Conservation (phyloP, 352 stramenopile species). For the Elongisporangium senticosum region DNA sequence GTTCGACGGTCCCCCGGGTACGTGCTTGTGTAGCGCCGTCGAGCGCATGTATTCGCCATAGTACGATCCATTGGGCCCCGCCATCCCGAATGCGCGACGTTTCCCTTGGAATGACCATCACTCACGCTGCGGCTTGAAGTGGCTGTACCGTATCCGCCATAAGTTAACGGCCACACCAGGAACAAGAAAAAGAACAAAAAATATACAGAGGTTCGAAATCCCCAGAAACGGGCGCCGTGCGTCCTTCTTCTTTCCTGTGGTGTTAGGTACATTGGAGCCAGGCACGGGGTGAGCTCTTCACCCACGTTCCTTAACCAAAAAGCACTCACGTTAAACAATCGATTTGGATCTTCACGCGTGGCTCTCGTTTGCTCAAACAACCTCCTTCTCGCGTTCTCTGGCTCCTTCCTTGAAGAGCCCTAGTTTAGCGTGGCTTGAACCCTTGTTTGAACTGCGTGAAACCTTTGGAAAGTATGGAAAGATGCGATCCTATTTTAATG, state of each 20-base stretch:
- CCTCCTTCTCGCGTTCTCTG: background rate
- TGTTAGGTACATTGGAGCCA: background rate
- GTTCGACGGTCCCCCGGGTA: slow-evolving; percentile 15
- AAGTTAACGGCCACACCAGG: background rate
- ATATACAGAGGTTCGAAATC: background rate
- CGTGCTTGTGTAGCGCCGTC: slow-evolving; percentile 67
- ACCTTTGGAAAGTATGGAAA: background rate
- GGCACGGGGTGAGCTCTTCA: background rate
- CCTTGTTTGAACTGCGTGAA: background rate
- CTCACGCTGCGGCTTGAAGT: background rate
- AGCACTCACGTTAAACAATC: background rate
- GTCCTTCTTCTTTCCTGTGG: background rate
- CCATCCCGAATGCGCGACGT: background rate
- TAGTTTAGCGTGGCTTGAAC: background rate
- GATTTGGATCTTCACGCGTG: background rate
- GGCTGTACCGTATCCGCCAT: background rate
- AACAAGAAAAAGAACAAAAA: background rate
- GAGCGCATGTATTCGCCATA: slow-evolving; percentile 82
- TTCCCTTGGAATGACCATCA: slow-evolving; percentile 1
- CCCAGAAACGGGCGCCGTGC: too few species aligned
- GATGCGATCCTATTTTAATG: background rate
- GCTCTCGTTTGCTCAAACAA: background rate
- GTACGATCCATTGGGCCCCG: slow-evolving; percentile 42
- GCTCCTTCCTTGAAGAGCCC: background rate
- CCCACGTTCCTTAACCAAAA: background rate